Evolutionary conservation across 306 rosid genomes (phyloP).

Genomic region (barrel medic (Medicago truncatula)): DNA sequence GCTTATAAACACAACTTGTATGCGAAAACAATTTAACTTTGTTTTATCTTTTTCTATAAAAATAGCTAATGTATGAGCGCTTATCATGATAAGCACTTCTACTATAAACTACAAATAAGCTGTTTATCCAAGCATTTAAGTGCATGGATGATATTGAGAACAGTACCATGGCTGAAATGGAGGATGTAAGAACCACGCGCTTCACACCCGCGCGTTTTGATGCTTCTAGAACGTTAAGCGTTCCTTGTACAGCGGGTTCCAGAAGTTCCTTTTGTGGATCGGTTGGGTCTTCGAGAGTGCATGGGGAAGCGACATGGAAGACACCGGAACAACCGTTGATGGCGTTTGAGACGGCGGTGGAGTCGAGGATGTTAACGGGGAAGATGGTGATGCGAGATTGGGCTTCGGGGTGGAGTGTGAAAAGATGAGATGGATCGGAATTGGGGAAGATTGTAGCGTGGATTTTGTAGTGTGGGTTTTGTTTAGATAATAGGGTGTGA

Average conservation of each 20-base stretch:
- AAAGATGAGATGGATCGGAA: constrained; percentile 70
- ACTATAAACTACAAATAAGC: too few relatives aligned
- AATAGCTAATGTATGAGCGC: too few relatives aligned
- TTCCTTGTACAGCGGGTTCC: constrained; percentile 79
- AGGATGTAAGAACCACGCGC: constrained; percentile 86
- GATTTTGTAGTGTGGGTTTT: constrained; percentile 59
- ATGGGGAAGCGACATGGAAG: constrained; percentile 92
- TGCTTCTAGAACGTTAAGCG: constrained; percentile 73
- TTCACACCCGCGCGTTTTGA: constrained; percentile 50
- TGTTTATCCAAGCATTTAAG: too few relatives aligned
- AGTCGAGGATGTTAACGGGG: constrained; percentile 64
- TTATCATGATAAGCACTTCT: too few relatives aligned
- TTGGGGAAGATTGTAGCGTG: constrained; percentile 76
- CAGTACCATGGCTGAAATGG: constrained; percentile 74
- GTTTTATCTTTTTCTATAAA: too few relatives aligned
- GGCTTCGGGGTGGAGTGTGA: constrained; percentile 54
- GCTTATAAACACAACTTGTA: too few relatives aligned
- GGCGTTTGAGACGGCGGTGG: constrained; percentile 58
- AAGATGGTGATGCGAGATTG: constrained; percentile 47
- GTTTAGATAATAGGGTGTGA: constrained; percentile 54
- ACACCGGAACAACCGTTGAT: constrained; percentile 67
- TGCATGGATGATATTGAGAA: too few relatives aligned
- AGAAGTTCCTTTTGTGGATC: constrained; percentile 69
- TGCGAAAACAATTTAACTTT: too few relatives aligned
- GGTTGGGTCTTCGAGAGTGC: constrained; percentile 74